Evolutionary conservation across 371 early-diverging fungal species (phyloP), one percentile per base, ranked within the genome.

Genomic region (Antonospora locustae): DNA sequence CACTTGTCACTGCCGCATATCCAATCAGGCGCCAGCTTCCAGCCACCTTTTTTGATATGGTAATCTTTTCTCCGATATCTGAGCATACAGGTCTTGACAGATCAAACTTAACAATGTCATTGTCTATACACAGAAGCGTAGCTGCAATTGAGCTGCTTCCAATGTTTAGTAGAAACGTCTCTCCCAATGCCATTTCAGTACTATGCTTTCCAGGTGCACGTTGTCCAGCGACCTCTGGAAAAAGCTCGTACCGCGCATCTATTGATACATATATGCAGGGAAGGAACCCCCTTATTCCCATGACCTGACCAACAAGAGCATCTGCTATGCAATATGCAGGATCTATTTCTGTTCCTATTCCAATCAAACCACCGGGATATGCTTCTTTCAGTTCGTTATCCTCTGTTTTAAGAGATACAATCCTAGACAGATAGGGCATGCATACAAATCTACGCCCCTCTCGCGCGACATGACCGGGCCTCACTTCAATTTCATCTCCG

Each of bases 331-430:
- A 94, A 40, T 92, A 80, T 9, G 87, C 85, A 29, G 99, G 98
- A 77, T 99, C 99, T 72, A 97, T 81, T 63, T 83, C 79, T 28
- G 99, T 97, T 57, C 98, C 97, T 48, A 99, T 94, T 79, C 92
- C 96, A 66, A 99, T 96, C 47, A 99, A 80, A 59, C 99, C 99
- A 59, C 99, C 99, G 22, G 99, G 95, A 55, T 92, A 88, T 38
- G 97, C 99, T 76, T 90, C 88, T 69, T 88, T 78, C 40, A 99
- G 78, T 51, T 80, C 76, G 76, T 93, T 96, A 49, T 76, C 73
- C 72, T 99, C 98, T 27, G 98, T 87, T 58, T 84, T 80, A 43
- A 99, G 80, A 4, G 89, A 80, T 39, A 88, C 75, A 60, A 97
- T 86, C 62, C 83, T 81, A 25, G 91, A 87, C 58, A 87, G 81